Evolutionary conservation across 345 rosid genomes (phyloP).

Genomic region (Lagerstroemia speciosa): DNA sequence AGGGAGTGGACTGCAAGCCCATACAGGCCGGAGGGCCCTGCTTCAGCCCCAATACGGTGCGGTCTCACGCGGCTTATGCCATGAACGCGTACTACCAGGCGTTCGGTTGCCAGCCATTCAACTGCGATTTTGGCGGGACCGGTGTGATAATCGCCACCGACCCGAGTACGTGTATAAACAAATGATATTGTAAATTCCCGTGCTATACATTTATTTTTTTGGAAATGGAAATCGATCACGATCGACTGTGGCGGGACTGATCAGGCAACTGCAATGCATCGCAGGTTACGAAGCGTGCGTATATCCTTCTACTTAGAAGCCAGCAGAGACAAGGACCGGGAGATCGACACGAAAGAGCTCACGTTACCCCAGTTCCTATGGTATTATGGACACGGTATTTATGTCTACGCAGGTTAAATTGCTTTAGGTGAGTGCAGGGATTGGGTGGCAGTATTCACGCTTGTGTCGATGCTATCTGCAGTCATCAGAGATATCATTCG

Average conservation of each 20-base stretch:
- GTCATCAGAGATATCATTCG: no score
- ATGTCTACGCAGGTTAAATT: not conserved
- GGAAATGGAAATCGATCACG: no score
- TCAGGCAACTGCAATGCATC: not conserved
- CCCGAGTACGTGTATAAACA: conserved; percentile 28
- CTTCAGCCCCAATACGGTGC: conserved; percentile 38
- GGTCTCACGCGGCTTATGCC: conserved; percentile 56
- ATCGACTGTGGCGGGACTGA: not conserved
- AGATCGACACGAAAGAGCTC: not conserved
- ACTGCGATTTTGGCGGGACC: conserved; percentile 48
- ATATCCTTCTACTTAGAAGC: conserved; percentile 15
- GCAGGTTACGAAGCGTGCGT: conserved; percentile 50
- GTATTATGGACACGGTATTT: not conserved
- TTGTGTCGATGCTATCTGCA: no score
- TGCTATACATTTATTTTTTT: no score
- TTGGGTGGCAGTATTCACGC: no score
- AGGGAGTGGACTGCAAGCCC: conserved; percentile 37
- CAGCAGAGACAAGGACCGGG: conserved; percentile 22
- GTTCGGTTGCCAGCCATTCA: conserved; percentile 30
- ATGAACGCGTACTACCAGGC: conserved; percentile 63
- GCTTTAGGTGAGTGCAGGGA: no score
- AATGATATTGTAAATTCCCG: not conserved
- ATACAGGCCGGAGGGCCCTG: conserved; percentile 52
- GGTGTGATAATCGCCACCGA: conserved; percentile 37
- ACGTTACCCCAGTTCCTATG: not conserved